Percentiles rank a stretch among this genome's conserved stretches.
Evolutionary conservation across 805 yeast species (phyloP).

Genomic region (Yueomyces sinensis): DNA sequence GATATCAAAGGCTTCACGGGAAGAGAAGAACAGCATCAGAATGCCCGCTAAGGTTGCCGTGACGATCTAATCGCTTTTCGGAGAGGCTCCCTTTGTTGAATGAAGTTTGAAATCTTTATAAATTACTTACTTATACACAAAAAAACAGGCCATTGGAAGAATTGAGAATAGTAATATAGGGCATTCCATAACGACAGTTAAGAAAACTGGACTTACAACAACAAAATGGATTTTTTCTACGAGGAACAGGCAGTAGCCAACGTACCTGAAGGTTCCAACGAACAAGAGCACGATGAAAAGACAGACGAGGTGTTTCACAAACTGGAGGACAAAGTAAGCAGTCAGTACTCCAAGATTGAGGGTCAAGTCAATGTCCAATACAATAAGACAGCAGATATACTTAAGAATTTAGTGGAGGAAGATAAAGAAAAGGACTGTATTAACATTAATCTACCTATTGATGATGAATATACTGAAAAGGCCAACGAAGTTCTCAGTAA

Average conservation of each 20-base stretch:
- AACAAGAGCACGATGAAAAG: conserved; percentile 23
- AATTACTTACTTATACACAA: no score
- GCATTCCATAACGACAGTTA: no score
- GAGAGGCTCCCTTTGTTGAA: no score
- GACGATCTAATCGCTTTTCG: no score
- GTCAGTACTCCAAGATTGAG: no score
- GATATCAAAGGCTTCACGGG: no score
- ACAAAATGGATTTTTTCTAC: conserved; percentile 20
- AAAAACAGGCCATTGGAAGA: no score
- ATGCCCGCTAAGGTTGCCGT: no score
- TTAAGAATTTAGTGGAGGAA: conserved; percentile 10
- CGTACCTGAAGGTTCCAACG: not conserved
- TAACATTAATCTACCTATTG: conserved; percentile 16
- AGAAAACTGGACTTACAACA: no score
- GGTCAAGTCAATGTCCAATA: conserved; percentile 24
- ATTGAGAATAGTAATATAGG: no score
- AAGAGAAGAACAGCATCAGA: no score
- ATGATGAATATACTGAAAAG: conserved; percentile 15
- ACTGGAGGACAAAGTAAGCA: conserved; percentile 40
- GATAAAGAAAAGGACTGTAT: conserved; percentile 11
- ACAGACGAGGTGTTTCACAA: conserved; percentile 41
- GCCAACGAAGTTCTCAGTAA: conserved; percentile 58
- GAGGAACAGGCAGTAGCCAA: conserved; percentile 14
- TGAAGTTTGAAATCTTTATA: no score
- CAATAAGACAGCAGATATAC: conserved; percentile 14